Percentiles rank a stretch among this genome's conserved stretches.
Evolutionary conservation across 345 rosid species (phyloP).

Genomic region (Eucalyptus globulus): DNA sequence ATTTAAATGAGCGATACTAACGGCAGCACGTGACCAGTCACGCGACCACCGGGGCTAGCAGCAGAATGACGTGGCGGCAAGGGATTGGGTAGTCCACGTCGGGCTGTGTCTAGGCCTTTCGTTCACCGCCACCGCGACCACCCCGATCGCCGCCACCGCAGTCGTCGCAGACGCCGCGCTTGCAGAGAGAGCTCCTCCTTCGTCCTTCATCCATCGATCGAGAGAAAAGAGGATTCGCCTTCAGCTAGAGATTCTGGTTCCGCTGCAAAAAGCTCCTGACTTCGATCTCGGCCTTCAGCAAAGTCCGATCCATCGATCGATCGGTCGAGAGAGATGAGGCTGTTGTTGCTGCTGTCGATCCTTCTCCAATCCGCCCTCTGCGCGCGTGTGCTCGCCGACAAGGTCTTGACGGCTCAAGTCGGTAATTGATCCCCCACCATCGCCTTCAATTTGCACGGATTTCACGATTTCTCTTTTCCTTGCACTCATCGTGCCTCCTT

Average conservation of each 20-base stretch:
- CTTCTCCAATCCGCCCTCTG: constrained; percentile 6
- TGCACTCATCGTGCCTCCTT: neutral
- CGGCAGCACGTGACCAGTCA: neutral
- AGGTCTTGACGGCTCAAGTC: constrained; percentile 52
- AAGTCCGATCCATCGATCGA: neutral
- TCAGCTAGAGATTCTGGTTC: neutral
- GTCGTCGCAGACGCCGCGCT: neutral
- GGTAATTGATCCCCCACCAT: constrained; percentile 19
- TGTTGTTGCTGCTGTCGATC: constrained; percentile 1
- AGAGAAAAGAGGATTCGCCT: neutral
- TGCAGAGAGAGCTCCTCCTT: neutral
- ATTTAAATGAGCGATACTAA: neutral
- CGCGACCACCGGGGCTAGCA: neutral
- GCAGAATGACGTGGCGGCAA: neutral
- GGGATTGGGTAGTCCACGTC: neutral
- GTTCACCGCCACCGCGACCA: neutral
- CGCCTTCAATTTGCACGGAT: neutral
- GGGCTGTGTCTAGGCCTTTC: neutral
- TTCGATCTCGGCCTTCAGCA: neutral
- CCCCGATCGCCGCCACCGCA: neutral
- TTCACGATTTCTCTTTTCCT: neutral
- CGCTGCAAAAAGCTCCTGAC: neutral
- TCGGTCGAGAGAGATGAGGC: neutral
- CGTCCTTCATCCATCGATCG: neutral
- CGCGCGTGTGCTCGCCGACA: constrained; percentile 33